These are phyloP conservation scores for Fusarium pseudoanthophilum DNA, from an alignment of 2,329 filamentous ascomycete genomes.

Conservation along the genomic window DNA sequence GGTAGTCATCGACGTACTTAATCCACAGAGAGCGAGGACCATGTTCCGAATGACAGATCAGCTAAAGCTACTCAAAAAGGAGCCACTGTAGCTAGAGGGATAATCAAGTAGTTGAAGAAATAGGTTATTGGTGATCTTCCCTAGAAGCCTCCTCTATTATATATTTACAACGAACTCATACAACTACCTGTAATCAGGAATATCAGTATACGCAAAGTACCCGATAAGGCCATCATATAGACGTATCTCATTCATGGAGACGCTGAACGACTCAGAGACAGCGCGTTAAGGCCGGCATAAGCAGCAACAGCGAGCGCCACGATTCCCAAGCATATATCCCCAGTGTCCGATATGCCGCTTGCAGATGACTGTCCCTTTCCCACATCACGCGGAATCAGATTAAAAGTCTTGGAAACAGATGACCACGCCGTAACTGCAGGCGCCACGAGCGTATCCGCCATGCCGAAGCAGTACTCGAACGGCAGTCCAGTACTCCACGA, in stretches of 20 bases:
- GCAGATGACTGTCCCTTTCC: neutral
- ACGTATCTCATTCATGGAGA: neutral
- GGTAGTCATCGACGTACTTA: too few species aligned
- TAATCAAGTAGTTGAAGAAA: too few species aligned
- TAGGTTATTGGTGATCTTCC: too few species aligned
- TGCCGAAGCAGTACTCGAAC: conserved; percentile 1
- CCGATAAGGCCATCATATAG: neutral
- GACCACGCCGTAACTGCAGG: neutral
- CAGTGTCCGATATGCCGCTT: neutral
- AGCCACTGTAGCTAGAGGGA: accelerated
- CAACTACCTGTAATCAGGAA: neutral
- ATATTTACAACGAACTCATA: neutral
- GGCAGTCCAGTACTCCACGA: neutral
- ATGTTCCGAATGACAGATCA: too few species aligned
- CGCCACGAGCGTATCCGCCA: neutral
- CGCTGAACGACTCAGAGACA: neutral
- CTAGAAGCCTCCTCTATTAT: too few species aligned
- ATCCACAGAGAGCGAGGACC: too few species aligned
- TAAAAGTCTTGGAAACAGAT: neutral
- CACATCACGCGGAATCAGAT: neutral
- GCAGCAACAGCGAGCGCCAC: neutral
- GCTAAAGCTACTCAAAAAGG: too few species aligned
- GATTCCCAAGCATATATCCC: neutral
- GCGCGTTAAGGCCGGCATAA: neutral
- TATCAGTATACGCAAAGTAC: neutral